Conservation (phyloP, 768 basidiomycete species). For the Pleurotus citrinopileatus region DNA sequence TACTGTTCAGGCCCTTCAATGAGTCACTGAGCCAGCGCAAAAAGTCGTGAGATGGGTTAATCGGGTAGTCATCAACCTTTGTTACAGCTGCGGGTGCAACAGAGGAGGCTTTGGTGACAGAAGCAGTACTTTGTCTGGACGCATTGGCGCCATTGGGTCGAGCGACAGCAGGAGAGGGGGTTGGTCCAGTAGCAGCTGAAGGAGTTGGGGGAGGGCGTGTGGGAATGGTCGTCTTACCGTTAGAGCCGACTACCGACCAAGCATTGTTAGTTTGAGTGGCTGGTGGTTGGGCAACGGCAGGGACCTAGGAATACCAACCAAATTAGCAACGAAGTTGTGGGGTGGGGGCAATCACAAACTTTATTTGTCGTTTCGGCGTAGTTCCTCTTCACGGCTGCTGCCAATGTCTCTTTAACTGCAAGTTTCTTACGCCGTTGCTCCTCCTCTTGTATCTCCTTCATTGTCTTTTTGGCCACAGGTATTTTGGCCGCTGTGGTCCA, state of each 20-base stretch:
- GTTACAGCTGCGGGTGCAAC: slow-evolving; percentile 27
- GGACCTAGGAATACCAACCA: background rate
- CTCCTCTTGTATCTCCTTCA: slow-evolving; percentile 99
- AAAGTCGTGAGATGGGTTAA: slow-evolving; percentile 84
- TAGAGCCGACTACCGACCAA: slow-evolving; percentile 87
- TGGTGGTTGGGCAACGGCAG: slow-evolving; percentile 22
- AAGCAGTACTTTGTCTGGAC: slow-evolving; percentile 31
- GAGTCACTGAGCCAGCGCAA: slow-evolving; percentile 87
- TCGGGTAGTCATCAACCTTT: slow-evolving; percentile 60
- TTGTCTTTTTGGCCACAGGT: slow-evolving; percentile 73
- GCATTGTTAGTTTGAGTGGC: slow-evolving; percentile 33
- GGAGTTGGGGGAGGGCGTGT: slow-evolving; percentile 32
- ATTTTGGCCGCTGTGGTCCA: slow-evolving; percentile 70
- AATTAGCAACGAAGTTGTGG: background rate
- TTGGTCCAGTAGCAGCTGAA: slow-evolving; percentile 27
- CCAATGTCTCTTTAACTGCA: slow-evolving; percentile 56
- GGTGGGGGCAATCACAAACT: slow-evolving; percentile 35
- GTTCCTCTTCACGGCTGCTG: slow-evolving; percentile 58
- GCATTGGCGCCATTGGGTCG: slow-evolving; percentile 40
- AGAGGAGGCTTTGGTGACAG: slow-evolving; percentile 26
- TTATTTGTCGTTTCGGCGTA: slow-evolving; percentile 81
- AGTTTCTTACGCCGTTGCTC: slow-evolving; percentile 84
- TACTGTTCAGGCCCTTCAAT: slow-evolving; percentile 71
- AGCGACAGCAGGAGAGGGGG: slow-evolving; percentile 25
- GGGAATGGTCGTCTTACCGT: slow-evolving; percentile 54